A percentile compares a stretch with the other conserved stretches of the same genome.
These are phyloP conservation scores for Lactarius hatsudake DNA, from an alignment of 768 basidiomycete species.

Conservation along the genomic window DNA sequence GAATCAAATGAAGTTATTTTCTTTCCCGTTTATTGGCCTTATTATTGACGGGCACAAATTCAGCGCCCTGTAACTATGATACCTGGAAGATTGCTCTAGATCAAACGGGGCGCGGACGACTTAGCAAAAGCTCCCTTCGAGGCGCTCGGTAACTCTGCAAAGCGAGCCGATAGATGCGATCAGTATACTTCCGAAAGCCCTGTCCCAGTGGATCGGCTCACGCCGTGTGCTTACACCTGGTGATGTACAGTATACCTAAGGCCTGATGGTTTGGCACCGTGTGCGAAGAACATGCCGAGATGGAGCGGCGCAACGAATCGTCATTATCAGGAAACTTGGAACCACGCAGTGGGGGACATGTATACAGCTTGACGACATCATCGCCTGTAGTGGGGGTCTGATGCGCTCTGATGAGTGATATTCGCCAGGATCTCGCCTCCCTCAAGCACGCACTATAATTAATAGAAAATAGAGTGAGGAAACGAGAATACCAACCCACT, in stretches of 20 bases:
- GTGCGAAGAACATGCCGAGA: conserved; percentile 10
- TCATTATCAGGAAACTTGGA: conserved; percentile 17
- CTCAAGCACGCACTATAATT: neutral
- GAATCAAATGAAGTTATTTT: neutral
- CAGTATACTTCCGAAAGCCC: conserved; percentile 5
- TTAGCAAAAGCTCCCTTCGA: conserved; percentile 19
- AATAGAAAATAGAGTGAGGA: neutral
- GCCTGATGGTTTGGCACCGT: neutral
- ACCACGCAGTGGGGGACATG: neutral
- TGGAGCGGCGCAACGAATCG: conserved; percentile 14
- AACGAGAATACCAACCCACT: neutral
- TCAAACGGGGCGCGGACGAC: conserved; percentile 13
- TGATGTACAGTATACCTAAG: neutral
- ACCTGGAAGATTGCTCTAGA: conserved; percentile 13
- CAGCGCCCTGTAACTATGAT: conserved; percentile 24
- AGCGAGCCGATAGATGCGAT: conserved; percentile 1
- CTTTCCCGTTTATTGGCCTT: conserved; percentile 6
- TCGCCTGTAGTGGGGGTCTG: conserved; percentile 9
- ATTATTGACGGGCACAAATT: neutral
- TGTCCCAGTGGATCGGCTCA: conserved; percentile 4
- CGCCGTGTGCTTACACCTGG: conserved; percentile 9
- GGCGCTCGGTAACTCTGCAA: conserved; percentile 18
- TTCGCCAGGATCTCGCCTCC: neutral
- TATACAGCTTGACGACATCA: conserved; percentile 14
- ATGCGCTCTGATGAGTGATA: conserved; percentile 3